A percentile compares a stretch with the other conserved stretches of the same genome.
These are phyloP conservation scores for Postia placenta DNA, from an alignment of 768 basidiomycete genomes.

Conservation along the genomic window DNA sequence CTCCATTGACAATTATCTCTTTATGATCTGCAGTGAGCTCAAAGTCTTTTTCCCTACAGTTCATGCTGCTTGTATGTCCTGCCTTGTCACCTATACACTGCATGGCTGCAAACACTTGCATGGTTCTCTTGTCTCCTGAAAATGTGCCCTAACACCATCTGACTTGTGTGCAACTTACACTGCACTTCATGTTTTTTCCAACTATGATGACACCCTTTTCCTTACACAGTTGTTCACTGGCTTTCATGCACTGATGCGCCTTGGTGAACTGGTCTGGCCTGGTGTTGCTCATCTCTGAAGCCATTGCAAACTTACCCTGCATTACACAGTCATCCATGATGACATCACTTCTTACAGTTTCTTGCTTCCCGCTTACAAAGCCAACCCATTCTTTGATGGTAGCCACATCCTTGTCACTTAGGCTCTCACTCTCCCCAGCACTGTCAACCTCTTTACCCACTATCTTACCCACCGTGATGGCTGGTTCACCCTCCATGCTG, in stretches of 20 bases:
- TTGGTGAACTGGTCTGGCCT: constrained; percentile 24
- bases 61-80: constrained; percentile 9
- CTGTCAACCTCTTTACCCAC: too few species aligned
- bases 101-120: constrained; percentile 23
- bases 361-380: constrained; percentile 33
- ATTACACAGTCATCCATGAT: constrained; percentile 10
- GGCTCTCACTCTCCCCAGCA: rapidly evolving
- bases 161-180: too few species aligned
- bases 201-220: constrained; percentile 24
- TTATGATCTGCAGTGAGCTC: constrained; percentile 31
- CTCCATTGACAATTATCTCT: constrained; percentile 31
- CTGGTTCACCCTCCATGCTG: constrained; percentile 20
- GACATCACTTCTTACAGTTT: constrained; percentile 7
- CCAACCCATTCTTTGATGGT: constrained; percentile 24
- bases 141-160: constrained; percentile 21
- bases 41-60: constrained; percentile 26
- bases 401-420: constrained; percentile 7
- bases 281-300: constrained; percentile 9
- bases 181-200: too few species aligned
- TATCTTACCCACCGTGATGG: constrained; percentile 24
- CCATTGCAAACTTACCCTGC: constrained; percentile 16
- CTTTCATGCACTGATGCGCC: constrained; percentile 19
- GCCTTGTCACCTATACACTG: constrained; percentile 25
- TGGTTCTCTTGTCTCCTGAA: constrained; percentile 18
- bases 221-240: constrained; percentile 14